Conservation (phyloP, 2,329 filamentous ascomycete species). For the Acarospora socialis region DNA sequence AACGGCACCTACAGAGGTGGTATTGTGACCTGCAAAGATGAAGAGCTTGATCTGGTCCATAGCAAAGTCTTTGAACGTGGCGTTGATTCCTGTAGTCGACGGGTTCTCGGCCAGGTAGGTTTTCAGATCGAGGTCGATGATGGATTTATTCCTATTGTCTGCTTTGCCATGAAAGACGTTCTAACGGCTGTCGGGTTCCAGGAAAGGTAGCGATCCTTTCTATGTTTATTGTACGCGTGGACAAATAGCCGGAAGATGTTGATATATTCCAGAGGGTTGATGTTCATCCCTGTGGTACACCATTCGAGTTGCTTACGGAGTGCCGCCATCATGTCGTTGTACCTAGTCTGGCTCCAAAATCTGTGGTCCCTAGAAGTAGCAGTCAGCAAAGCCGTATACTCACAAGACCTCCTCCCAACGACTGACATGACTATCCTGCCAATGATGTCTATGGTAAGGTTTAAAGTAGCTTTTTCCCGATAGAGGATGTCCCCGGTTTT, state of each 20-base stretch:
- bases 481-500: slow-evolving; percentile 14
- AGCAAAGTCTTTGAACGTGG: slow-evolving; percentile 3
- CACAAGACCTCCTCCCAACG: too few relatives aligned
- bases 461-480: slow-evolving; percentile 17
- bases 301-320: slow-evolving; percentile 4
- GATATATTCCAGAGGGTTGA: too few relatives aligned
- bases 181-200: slow-evolving; percentile 16
- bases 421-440: slow-evolving; percentile 15
- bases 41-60: slow-evolving; percentile 9
- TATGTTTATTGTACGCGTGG: slow-evolving; percentile 16
- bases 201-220: slow-evolving; percentile 15
- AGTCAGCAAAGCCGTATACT: too few relatives aligned
- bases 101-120: slow-evolving; percentile 15
- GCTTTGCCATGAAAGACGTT: slow-evolving; percentile 9
- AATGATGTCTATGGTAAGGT: slow-evolving; percentile 22
- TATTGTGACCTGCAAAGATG: slow-evolving; percentile 11
- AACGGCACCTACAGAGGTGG: slow-evolving; percentile 4
- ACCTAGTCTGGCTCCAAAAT: too few relatives aligned
- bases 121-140: slow-evolving; percentile 19
- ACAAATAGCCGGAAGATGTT: too few relatives aligned
- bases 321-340: slow-evolving; percentile 1
- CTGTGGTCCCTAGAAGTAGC: too few relatives aligned
- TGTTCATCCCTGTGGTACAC: slow-evolving; percentile 1
- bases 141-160: slow-evolving; percentile 15
- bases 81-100: slow-evolving; percentile 12